phyloP scores from a whole-genome alignment of 257 asterid species.

The Solanum pinnatisectum region DNA sequence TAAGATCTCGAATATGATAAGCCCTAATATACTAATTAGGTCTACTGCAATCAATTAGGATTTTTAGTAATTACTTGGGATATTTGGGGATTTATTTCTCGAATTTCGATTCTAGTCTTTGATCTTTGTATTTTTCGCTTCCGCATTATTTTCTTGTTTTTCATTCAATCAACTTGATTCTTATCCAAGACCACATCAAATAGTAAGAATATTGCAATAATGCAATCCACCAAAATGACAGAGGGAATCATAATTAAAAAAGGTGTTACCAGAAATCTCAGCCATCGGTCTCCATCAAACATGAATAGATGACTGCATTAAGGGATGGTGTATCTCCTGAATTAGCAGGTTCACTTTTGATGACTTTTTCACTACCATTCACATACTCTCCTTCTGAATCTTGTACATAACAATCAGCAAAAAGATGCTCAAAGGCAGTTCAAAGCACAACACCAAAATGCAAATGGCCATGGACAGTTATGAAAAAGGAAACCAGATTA shows the following conservation, averaged over 20 bases:
- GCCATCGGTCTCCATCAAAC: neutral
- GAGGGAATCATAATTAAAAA: neutral
- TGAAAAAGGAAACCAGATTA: neutral
- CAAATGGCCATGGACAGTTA: neutral
- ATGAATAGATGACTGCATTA: neutral
- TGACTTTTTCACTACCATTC: neutral
- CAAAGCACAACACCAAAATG: neutral
- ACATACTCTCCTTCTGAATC: neutral
- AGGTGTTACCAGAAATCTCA: slow-evolving; percentile 6
- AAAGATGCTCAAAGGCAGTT: neutral
- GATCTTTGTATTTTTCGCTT: neutral
- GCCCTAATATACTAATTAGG: neutral
- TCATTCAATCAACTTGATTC: neutral
- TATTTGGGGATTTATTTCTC: neutral
- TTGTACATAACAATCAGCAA: neutral
- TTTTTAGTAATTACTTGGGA: neutral
- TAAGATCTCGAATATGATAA: neutral
- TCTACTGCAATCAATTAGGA: neutral
- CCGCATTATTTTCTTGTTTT: neutral
- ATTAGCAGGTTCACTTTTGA: slow-evolving; percentile 11
- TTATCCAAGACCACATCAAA: neutral
- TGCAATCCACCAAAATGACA: neutral
- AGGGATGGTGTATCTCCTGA: neutral
- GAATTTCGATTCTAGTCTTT: neutral
- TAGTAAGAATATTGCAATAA: neutral